These are phyloP conservation scores for Fusarium gaditjirri DNA, from an alignment of 2,329 filamentous ascomycete species.

Conservation along the genomic window DNA sequence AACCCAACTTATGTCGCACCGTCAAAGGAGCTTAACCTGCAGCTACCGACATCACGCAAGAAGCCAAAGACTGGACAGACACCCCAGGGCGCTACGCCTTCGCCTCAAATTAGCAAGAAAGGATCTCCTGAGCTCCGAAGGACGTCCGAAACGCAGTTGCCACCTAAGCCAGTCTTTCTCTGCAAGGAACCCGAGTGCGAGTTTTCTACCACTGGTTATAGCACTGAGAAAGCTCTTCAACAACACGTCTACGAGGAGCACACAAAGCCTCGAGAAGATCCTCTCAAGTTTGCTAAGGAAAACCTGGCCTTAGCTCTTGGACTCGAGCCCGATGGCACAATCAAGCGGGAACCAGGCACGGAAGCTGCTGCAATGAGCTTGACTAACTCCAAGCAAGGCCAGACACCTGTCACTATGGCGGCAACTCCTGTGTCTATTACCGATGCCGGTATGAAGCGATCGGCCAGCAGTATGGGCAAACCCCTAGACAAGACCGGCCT, in stretches of 20 bases:
- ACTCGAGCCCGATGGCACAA: slow-evolving; percentile 61
- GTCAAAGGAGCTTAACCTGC: slow-evolving; percentile 64
- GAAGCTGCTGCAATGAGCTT: slow-evolving; percentile 53
- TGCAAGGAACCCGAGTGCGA: slow-evolving; percentile 69
- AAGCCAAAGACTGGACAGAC: slow-evolving; percentile 60
- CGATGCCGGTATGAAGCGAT: slow-evolving; percentile 62
- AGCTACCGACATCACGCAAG: slow-evolving; percentile 68
- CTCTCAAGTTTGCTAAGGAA: slow-evolving; percentile 63
- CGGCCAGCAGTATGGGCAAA: slow-evolving; percentile 59
- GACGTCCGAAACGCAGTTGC: slow-evolving; percentile 43
- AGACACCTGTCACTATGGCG: slow-evolving; percentile 56
- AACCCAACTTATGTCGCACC: slow-evolving; percentile 66
- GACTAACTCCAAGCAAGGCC: slow-evolving; percentile 60
- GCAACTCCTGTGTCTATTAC: slow-evolving; percentile 63
- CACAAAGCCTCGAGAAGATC: slow-evolving; percentile 64
- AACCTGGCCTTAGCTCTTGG: slow-evolving; percentile 61
- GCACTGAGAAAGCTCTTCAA: slow-evolving; percentile 64
- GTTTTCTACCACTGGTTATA: slow-evolving; percentile 59
- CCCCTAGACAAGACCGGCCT: slow-evolving; percentile 48
- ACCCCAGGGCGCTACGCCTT: slow-evolving; percentile 55
- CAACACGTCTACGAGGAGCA: slow-evolving; percentile 70
- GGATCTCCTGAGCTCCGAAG: slow-evolving; percentile 58
- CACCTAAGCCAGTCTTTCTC: slow-evolving; percentile 56
- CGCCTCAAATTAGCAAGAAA: slow-evolving; percentile 61
- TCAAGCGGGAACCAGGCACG: slow-evolving; percentile 50